phyloP scores from a whole-genome alignment of 441 rosid genomes.

The Corymbia citriodora region DNA sequence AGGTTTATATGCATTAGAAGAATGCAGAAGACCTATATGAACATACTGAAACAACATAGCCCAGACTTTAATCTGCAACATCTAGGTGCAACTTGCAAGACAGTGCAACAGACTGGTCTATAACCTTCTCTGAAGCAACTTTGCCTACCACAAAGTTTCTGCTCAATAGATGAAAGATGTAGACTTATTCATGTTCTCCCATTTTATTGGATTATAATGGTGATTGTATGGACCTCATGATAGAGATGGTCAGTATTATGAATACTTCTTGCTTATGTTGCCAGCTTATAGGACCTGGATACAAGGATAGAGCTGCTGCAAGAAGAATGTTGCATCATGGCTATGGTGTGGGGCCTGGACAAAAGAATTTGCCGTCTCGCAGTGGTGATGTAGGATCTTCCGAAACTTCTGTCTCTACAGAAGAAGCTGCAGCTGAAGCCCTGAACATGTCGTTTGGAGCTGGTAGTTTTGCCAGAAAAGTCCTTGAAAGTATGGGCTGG shows the following conservation, averaged over 20 bases:
- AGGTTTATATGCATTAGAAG: not conserved
- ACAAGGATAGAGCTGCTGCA: conserved; percentile 93
- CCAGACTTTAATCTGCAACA: not conserved
- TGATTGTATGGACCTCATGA: not conserved
- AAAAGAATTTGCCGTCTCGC: conserved; percentile 30
- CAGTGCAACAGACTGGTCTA: not conserved
- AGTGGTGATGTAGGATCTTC: conserved; percentile 20
- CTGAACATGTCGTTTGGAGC: conserved; percentile 63
- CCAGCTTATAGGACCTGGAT: conserved; percentile 36
- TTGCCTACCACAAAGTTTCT: not conserved
- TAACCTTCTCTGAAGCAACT: not conserved
- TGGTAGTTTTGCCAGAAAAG: conserved; percentile 76
- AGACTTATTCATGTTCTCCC: not conserved
- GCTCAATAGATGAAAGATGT: not conserved
- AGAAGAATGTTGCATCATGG: conserved; percentile 84
- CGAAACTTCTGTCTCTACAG: conserved; percentile 21
- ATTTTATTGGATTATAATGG: not conserved
- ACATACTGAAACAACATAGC: not conserved
- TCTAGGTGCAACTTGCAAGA: not conserved
- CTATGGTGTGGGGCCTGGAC: conserved; percentile 86
- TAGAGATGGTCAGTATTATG: not conserved
- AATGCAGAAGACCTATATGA: not conserved
- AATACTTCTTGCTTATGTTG: conserved; percentile 5
- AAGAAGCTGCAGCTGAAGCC: conserved; percentile 68
- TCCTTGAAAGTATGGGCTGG: conserved; percentile 91